Base-by-base conservation (phyloP, 2,329 filamentous ascomycete genomes). In the Keithomyces neogunnii region DNA sequence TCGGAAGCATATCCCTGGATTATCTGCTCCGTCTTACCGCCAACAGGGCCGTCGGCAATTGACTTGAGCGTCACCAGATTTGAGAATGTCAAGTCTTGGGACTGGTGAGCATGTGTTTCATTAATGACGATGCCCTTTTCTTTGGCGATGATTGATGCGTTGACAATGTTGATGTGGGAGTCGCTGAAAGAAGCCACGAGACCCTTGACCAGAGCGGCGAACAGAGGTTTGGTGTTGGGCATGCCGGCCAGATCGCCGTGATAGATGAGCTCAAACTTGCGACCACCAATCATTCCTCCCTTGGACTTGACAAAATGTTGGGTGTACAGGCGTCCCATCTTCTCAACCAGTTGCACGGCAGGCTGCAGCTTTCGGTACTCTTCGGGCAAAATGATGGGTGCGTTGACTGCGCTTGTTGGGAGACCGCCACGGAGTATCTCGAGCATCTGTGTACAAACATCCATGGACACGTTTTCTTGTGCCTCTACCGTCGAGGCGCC, bases 401-500 rank as follows among this genome's bases (percentile, higher is more conserved):
- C 88, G 57, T 93, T 92, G 62, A 92, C 88, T 4, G 88, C 87
- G 26, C 78, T 82, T 1, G 86, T 86, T 0, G 88, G 88, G 1
- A 91, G 73, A 0, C 85, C 84, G 3, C 88, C 88, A 0, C 75
- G 73, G 2, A 93, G 72, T 42, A 92, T 88, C 52, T 84, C 78
- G 0, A 87, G 75, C 10, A 91, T 86, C 67, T 93, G 88, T 35
- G 85, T 84, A 66, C 88, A 92, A 7, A 92, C 88, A 59, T 92
- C 88, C 55, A 91, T 79, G 1, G 85, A 88, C 3, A 91, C 88
- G 55, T 90, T 91, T 62, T 92, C 87, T 65, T 93, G 88, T 0
- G 88, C 88, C 73, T 93, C 88, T 35, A 86, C 77, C 0, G 88
- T 93, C 0, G 84, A 88, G 0, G 88, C 88, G 6, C 88, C 88